Conservation (phyloP, 2,329 filamentous ascomycete species). For the Aspergillus arachidicola region DNA sequence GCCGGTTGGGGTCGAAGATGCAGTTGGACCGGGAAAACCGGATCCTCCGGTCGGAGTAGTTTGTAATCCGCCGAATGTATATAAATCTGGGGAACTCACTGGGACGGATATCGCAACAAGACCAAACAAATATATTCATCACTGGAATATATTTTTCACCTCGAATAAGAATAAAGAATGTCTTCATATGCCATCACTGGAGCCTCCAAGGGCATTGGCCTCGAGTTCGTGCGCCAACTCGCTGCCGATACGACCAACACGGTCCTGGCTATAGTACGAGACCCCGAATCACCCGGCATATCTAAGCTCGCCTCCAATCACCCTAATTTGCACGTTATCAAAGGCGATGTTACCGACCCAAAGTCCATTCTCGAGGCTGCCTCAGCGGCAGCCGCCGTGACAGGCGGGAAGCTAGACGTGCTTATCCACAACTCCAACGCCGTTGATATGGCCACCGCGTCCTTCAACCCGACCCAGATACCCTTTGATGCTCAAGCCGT, state of each 20-base stretch:
- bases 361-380: constrained; percentile 40
- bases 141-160: background rate
- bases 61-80: background rate
- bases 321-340: constrained; percentile 24
- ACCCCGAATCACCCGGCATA: constrained; percentile 26
- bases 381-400: constrained; percentile 33
- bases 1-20: too few species aligned
- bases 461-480: background rate
- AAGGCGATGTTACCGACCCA: constrained; percentile 31
- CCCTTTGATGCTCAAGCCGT: background rate
- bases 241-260: constrained; percentile 34
- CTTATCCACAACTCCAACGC: constrained; percentile 46
- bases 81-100: background rate
- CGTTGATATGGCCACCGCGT: constrained; percentile 10
- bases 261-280: constrained; percentile 45
- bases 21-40: background rate
- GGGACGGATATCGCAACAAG: too few species aligned
- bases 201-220: constrained; percentile 37
- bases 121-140: background rate
- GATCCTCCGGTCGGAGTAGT: background rate
- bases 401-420: constrained; percentile 43
- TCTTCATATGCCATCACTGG: constrained; percentile 41
- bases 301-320: constrained; percentile 1
- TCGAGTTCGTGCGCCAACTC: constrained; percentile 34
- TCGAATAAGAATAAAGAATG: constrained; percentile 28